These are phyloP conservation scores for Aspergillus oerlinghausenensis DNA, from an alignment of 2,329 filamentous ascomycete species.

Conservation along the genomic window DNA sequence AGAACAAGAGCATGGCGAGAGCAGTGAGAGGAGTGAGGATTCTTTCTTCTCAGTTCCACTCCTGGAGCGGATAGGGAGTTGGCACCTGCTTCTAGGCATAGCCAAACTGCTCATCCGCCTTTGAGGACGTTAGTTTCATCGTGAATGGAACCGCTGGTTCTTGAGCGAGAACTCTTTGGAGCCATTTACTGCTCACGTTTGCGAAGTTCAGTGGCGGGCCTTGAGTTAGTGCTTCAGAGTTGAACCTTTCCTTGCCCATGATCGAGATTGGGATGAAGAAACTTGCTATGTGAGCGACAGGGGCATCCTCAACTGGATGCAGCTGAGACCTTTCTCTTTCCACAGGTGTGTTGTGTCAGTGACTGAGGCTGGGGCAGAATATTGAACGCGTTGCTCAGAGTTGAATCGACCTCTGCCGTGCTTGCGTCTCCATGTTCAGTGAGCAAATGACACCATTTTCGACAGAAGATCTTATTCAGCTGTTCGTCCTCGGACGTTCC, in stretches of 20 bases:
- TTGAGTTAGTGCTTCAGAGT: not conserved
- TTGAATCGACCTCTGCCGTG: not conserved
- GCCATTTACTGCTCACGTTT: no score
- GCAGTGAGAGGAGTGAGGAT: not conserved
- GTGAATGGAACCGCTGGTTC: not conserved
- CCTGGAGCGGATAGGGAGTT: not conserved
- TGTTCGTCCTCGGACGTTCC: conserved; percentile 2
- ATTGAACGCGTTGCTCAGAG: not conserved
- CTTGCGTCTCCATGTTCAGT: conserved; percentile 3
- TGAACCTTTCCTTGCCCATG: not conserved
- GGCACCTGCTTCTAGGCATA: not conserved
- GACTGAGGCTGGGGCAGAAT: no score
- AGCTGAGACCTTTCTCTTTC: no score
- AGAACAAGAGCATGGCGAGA: not conserved
- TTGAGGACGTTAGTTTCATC: not conserved
- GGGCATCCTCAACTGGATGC: no score
- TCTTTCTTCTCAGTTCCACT: not conserved
- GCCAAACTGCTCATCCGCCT: not conserved
- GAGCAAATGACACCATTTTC: not conserved
- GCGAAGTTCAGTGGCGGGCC: not conserved
- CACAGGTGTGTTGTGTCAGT: no score
- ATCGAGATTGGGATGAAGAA: not conserved
- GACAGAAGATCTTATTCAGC: conserved; percentile 2
- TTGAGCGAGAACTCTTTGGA: not conserved
- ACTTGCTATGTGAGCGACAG: not conserved